These are phyloP conservation scores for Suillus decipiens DNA, from an alignment of 768 basidiomycete species.

Conservation along the genomic window DNA sequence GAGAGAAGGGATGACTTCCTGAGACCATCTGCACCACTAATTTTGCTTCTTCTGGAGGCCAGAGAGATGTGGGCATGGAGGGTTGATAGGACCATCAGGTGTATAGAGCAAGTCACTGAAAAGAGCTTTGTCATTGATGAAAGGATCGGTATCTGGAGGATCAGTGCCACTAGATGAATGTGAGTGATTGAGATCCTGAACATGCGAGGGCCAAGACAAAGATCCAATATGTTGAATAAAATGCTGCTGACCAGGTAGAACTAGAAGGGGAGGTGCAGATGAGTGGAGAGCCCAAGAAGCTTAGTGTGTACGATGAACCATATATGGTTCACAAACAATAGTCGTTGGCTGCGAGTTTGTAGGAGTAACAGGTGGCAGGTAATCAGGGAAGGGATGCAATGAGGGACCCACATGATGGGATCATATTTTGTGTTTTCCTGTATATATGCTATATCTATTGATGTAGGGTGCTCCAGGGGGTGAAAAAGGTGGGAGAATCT, in stretches of 20 bases:
- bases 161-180: not conserved
- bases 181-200: not conserved
- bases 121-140: not conserved
- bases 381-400: too few relatives aligned
- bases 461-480: too few relatives aligned
- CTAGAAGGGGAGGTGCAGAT: not conserved
- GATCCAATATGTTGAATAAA: not conserved
- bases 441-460: too few relatives aligned
- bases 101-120: not conserved
- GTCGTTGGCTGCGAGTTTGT: too few relatives aligned
- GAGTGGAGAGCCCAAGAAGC: not conserved
- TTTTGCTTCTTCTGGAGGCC: slow-evolving; percentile 7
- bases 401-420: not conserved
- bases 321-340: too few relatives aligned
- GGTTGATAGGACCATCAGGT: slow-evolving; percentile 7
- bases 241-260: slow-evolving; percentile 7
- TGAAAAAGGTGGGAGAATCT: too few relatives aligned
- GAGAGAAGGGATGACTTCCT: slow-evolving; percentile 13
- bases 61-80: not conserved
- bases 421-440: too few relatives aligned
- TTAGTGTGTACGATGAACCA: not conserved
- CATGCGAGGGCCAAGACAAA: not conserved
- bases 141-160: not conserved
- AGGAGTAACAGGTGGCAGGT: too few relatives aligned
- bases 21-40: slow-evolving; percentile 12